A percentile compares a stretch with the other conserved stretches of the same genome.
phyloP scores from a whole-genome alignment of 345 rosid species.

The Noccaea bulbosa region DNA sequence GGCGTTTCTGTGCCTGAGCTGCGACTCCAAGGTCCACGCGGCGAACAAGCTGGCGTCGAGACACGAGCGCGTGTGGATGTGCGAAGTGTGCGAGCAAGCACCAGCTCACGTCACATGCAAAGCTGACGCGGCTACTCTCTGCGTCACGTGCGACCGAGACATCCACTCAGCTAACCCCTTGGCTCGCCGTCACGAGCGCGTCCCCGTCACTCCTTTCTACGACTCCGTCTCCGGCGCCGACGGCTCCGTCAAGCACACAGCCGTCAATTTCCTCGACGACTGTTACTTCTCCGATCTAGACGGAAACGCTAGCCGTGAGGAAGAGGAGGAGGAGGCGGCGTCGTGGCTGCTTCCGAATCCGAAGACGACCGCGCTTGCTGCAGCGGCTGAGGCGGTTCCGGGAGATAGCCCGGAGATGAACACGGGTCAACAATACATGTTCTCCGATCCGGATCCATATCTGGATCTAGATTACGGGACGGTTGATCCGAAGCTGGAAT shows the following conservation, averaged over 20 bases:
- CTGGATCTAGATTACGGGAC: constrained; percentile 71
- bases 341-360: constrained; percentile 94
- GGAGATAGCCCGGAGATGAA: constrained; percentile 61
- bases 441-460: constrained; percentile 76
- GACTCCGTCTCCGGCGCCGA: constrained; percentile 55
- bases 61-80: constrained; percentile 90
- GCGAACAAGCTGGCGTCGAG: constrained; percentile 95
- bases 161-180: constrained; percentile 96
- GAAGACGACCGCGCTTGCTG: constrained; percentile 35
- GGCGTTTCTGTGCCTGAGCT: constrained; percentile 81
- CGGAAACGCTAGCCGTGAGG: constrained; percentile 53
- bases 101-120: constrained; percentile 97
- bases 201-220: constrained; percentile 77
- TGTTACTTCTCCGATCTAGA: constrained; percentile 57
- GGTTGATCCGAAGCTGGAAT: constrained; percentile 67
- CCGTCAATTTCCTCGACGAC: constrained; percentile 60
- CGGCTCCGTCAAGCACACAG: constrained; percentile 45
- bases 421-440: constrained; percentile 63
- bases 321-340: constrained; percentile 93
- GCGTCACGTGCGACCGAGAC: constrained; percentile 91
- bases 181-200: constrained; percentile 92
- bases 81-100: constrained; percentile 99
- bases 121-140: constrained; percentile 99
- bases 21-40: constrained; percentile 86
- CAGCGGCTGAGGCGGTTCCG: constrained; percentile 24